A percentile compares a stretch with the other conserved stretches of the same genome.
These are phyloP conservation scores for Bocquillonia castaneifolia DNA, from an alignment of 441 rosid species.

Conservation along the genomic window DNA sequence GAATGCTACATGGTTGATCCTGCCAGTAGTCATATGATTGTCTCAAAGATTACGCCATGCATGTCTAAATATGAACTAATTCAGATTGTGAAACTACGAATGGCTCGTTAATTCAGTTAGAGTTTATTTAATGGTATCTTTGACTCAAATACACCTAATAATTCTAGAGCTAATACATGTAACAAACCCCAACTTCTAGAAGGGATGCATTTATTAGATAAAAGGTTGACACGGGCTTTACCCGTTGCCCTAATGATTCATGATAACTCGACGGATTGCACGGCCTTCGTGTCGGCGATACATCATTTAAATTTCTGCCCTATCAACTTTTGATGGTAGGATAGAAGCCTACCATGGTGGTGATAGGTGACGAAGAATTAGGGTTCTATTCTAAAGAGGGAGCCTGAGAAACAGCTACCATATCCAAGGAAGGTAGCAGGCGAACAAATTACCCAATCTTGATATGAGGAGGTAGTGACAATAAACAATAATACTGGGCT, in stretches of 20 bases:
- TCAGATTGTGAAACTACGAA: no score
- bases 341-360: conserved; percentile 24
- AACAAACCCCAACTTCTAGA: no score
- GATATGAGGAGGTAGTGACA: conserved; percentile 5
- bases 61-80: no score
- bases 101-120: no score
- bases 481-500: conserved; percentile 25
- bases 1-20: neutral
- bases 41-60: neutral
- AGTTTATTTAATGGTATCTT: no score
- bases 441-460: conserved; percentile 17
- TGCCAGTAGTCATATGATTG: neutral
- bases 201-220: no score
- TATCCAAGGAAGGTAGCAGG: conserved; percentile 22
- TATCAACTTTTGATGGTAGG: conserved; percentile 24
- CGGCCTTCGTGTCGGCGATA: conserved; percentile 7
- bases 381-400: conserved; percentile 1
- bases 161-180: no score
- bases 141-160: no score
- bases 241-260: no score
- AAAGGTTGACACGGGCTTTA: no score
- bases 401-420: conserved; percentile 19
- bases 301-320: conserved; percentile 21
- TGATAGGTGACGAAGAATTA: neutral
- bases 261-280: neutral